Evolutionary conservation across 805 yeast species (phyloP).

Genomic region (Yarrowia alimentaria): DNA sequence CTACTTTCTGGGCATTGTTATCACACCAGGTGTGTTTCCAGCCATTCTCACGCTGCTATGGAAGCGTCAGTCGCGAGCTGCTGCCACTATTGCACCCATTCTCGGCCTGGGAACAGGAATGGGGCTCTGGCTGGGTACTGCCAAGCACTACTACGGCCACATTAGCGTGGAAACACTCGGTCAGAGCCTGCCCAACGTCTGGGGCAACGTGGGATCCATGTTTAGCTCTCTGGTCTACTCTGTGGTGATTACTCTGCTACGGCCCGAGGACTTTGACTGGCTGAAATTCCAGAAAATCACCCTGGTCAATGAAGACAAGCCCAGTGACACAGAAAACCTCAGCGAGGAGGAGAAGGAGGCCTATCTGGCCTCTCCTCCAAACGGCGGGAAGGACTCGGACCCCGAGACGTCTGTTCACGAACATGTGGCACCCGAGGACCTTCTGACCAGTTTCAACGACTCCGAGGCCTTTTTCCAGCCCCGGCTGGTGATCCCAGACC

Average conservation of each 20-base stretch:
- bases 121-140: conserved; percentile 34
- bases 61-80: conserved; percentile 30
- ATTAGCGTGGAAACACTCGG: conserved; percentile 35
- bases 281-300: conserved; percentile 20
- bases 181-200: conserved; percentile 27
- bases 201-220: conserved; percentile 39
- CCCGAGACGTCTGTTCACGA: conserved; percentile 16
- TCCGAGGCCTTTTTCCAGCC: conserved; percentile 17
- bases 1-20: conserved; percentile 67
- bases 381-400: too few relatives aligned
- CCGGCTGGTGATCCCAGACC: conserved; percentile 5
- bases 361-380: too few relatives aligned
- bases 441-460: too few relatives aligned
- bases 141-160: conserved; percentile 35
- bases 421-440: not conserved
- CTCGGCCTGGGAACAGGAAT: conserved; percentile 29
- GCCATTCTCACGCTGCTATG: conserved; percentile 54
- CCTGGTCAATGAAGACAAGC: conserved; percentile 4
- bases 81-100: conserved; percentile 25
- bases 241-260: conserved; percentile 38
- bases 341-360: too few relatives aligned
- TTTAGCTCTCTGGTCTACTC: conserved; percentile 34
- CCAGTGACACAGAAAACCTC: conserved; percentile 1
- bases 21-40: conserved; percentile 41
- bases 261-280: conserved; percentile 47